Conservation (phyloP, 371 early-diverging fungal genomes). For the Mucor lusitanicus region DNA sequence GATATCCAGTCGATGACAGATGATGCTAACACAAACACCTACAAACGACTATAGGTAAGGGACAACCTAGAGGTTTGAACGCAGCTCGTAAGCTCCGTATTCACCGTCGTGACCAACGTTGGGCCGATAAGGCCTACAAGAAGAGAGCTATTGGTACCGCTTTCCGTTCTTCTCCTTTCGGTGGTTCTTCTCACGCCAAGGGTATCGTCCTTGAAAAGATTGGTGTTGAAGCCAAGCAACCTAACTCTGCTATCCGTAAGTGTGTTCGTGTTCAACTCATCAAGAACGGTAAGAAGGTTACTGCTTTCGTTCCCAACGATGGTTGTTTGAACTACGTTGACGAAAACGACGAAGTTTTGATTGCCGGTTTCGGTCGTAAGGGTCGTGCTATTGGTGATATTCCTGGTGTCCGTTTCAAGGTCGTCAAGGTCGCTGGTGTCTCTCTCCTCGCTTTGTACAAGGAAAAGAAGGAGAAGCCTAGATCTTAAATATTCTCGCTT, state of each 20-base stretch:
- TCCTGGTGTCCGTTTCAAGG: constrained; percentile 99
- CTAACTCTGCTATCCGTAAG: constrained; percentile 99
- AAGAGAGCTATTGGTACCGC: constrained; percentile 98
- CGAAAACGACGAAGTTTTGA: constrained; percentile 96
- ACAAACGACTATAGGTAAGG: constrained; percentile 65
- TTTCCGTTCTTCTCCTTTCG: constrained; percentile 97
- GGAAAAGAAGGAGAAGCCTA: constrained; percentile 99
- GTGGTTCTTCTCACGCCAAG: constrained; percentile 99
- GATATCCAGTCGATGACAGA: background rate
- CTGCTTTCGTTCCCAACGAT: constrained; percentile 99
- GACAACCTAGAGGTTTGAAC: constrained; percentile 97
- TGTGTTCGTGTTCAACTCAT: constrained; percentile 99
- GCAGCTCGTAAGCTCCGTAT: constrained; percentile 98
- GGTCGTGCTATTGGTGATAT: constrained; percentile 98
- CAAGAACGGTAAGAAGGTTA: constrained; percentile 99
- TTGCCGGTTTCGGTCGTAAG: constrained; percentile 96
- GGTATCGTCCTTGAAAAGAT: constrained; percentile 99
- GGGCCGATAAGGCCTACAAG: constrained; percentile 99
- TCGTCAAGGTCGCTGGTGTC: constrained; percentile 99
- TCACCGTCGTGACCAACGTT: constrained; percentile 96
- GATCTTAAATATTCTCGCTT: constrained; percentile 70
- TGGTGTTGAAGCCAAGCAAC: constrained; percentile 99
- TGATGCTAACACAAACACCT: background rate
- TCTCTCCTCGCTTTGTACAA: constrained; percentile 98
- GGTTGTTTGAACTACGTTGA: constrained; percentile 99